Base-by-base conservation (phyloP, 2,329 filamentous ascomycete species). In the Pseudogymnoascus destructans region DNA sequence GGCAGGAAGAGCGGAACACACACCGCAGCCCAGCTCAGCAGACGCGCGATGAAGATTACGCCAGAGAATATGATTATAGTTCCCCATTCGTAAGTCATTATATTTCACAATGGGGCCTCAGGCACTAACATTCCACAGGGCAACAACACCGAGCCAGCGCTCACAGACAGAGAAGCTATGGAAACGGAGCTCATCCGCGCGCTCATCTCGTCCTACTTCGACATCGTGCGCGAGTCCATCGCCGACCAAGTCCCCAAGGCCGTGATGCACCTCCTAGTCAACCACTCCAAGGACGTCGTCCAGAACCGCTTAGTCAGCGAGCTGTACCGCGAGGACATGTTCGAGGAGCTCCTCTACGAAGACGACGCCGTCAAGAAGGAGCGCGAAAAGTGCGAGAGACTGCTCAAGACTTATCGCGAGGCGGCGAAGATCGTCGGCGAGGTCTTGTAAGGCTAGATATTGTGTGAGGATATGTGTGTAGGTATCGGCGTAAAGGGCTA, bases 211-310 rank as follows among this genome's bases (percentile, higher is more conserved):
- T 96, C 91, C 1, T 98, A 98, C 77, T 98, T 98, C 78, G 95
- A 95, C 72, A 98, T 98, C 68, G 93, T 98, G 52, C 88, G 93
- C 62, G 93, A 98, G 73, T 92, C 89, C n/a, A 95, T 96, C 66
- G 92, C 92, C 46, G 93, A 98, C 70, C 92, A 97, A 74, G 93
- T 98, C 9, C 93, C 93, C 64, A 98, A 98, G 75, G 93, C 93
- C 4, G 87, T 98, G 65, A 98, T 98, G 93, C 93, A 98, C 71
- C 81, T 98, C 52, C 81, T 98, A 32, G 93, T 98, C 69, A 98
- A 98, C 73, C 89, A 96, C 76, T 95, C 89, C 74, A 96, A 97
- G 72, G 93, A 98, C 65, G 92, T 92, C 10, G 91, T 98, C 30
- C 93, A 98, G 73, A 98, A 98, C 73, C 82, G 93, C 49, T 82